Percentiles rank a stretch among this genome's conserved stretches.
Evolutionary conservation across 2,329 filamentous ascomycete species (phyloP).

Genomic region (Aspergillus caelatus): DNA sequence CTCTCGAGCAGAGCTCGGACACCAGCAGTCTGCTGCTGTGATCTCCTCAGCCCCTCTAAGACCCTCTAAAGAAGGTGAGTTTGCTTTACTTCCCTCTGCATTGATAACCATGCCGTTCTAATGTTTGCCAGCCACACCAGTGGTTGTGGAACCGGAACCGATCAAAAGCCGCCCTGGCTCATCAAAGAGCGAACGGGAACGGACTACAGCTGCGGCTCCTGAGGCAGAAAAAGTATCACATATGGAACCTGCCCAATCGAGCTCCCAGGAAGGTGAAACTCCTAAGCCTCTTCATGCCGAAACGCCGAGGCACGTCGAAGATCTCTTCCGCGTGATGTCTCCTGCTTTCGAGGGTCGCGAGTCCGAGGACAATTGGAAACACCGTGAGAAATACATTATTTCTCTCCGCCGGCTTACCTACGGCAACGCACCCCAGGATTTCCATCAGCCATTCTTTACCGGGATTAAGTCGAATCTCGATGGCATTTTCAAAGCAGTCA

Average conservation of each 20-base stretch:
- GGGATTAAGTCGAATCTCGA: slow-evolving; percentile 77
- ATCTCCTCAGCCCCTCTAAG: background rate
- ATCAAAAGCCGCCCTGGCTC: slow-evolving; percentile 21
- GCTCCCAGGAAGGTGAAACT: slow-evolving; percentile 62
- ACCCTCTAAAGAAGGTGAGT: background rate
- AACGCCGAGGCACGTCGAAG: slow-evolving; percentile 84
- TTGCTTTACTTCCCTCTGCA: background rate
- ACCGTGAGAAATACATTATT: slow-evolving; percentile 77
- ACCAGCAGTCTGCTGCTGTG: background rate
- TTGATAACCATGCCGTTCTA: background rate
- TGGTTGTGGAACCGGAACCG: slow-evolving; percentile 26
- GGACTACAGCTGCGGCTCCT: slow-evolving; percentile 2
- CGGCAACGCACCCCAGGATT: slow-evolving; percentile 81
- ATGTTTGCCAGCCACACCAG: slow-evolving; percentile 18
- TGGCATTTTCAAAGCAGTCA: slow-evolving; percentile 83
- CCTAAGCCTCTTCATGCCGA: slow-evolving; percentile 84
- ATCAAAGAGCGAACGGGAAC: slow-evolving; percentile 25
- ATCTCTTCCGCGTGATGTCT: slow-evolving; percentile 80
- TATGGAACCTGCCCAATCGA: slow-evolving; percentile 22
- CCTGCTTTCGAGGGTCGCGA: slow-evolving; percentile 83
- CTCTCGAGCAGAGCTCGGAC: background rate
- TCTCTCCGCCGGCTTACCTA: slow-evolving; percentile 77
- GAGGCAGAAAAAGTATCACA: slow-evolving; percentile 36
- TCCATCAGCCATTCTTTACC: slow-evolving; percentile 68
- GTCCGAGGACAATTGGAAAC: slow-evolving; percentile 87